Evolutionary conservation across 768 basidiomycete species (phyloP).

Genomic region (Auricularia cornea): DNA sequence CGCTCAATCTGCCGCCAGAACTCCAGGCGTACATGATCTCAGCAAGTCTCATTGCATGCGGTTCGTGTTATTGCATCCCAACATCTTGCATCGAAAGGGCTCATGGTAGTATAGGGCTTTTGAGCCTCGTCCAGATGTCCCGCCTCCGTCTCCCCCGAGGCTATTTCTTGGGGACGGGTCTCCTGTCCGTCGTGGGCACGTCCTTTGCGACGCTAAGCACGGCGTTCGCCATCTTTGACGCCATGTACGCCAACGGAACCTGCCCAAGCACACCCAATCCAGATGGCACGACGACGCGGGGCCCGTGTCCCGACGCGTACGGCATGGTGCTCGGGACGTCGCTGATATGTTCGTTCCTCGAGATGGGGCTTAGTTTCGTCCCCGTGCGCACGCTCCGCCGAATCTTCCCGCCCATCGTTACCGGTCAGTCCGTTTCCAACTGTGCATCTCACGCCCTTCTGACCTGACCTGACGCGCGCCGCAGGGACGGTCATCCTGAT

Average conservation of each 20-base stretch:
- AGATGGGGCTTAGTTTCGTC: slow-evolving; percentile 74
- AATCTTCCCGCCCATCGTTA: slow-evolving; percentile 75
- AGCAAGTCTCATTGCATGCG: slow-evolving; percentile 70
- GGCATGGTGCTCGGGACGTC: slow-evolving; percentile 61
- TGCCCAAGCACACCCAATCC: slow-evolving; percentile 51
- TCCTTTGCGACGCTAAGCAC: slow-evolving; percentile 74
- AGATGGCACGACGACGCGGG: slow-evolving; percentile 52
- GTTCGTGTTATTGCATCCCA: slow-evolving; percentile 32
- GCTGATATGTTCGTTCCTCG: slow-evolving; percentile 45
- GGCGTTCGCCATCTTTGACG: slow-evolving; percentile 61
- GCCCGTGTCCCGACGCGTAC: slow-evolving; percentile 70
- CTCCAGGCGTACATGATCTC: slow-evolving; percentile 74
- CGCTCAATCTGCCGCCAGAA: slow-evolving; percentile 47
- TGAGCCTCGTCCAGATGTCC: slow-evolving; percentile 76
- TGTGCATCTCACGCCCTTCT: not conserved
- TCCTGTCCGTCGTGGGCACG: slow-evolving; percentile 74
- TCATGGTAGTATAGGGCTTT: slow-evolving; percentile 39
- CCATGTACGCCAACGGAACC: slow-evolving; percentile 72
- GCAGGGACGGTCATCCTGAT: slow-evolving; percentile 68
- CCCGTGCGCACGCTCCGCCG: slow-evolving; percentile 52
- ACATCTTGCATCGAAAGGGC: not conserved
- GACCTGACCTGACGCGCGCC: not conserved
- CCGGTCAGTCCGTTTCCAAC: slow-evolving; percentile 32
- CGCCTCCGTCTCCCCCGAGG: slow-evolving; percentile 49
- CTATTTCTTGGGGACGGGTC: slow-evolving; percentile 71